Base-by-base conservation (phyloP, 148 eudicot genomes). In the Gaultheria prostrata region DNA sequence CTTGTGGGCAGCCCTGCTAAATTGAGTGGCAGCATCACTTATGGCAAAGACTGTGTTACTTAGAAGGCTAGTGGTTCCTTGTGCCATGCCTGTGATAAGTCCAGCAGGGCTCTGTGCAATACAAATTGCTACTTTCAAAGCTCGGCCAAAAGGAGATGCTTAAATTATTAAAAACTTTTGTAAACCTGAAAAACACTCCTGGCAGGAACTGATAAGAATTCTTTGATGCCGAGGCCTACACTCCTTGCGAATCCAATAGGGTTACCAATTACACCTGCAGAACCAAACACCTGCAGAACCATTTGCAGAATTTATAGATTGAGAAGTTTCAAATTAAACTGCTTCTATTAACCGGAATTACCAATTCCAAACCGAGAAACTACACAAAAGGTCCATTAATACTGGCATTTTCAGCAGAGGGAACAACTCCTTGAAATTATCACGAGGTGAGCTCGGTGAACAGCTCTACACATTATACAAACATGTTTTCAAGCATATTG, bases 241-340 rank as follows among this genome's bases (percentile, higher is more conserved):
- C 93, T 97, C 86, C 99, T 91, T 70, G 97, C 99, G 86, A 97
- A 94, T 53, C 99, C 99, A 91, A 97, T 91, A 54, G 99, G 99
- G 85, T 97, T 97, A 76, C 99, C 99, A 76, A 97, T 93, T 56
- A 97, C 98, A 70, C 98, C 99, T 65, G 99, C 99, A 78, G 99
- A 97, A 80, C 99, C 99, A 91, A 97, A 94, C 67, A 97, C 95
- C 99, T 97, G 88, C 87, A 91, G 21, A 80, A 82, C 59, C 73
- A 83, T 67, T 79, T 73, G 48, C 20, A 50, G 32, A 49, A 18
- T 6, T 6, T 18, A 32, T 72, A 63, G 49, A 54, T 21, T 45
- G 30, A 53, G 32, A 82, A 45, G 65, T 57, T 80, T 26, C 12
- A 21, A 79, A 57, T 67, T 26, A 43, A 59, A 80, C 39, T 24